Percentiles rank a stretch among this genome's conserved stretches.
phyloP scores from a whole-genome alignment of 208 protist species.

The Trypanosoma avium region DNA sequence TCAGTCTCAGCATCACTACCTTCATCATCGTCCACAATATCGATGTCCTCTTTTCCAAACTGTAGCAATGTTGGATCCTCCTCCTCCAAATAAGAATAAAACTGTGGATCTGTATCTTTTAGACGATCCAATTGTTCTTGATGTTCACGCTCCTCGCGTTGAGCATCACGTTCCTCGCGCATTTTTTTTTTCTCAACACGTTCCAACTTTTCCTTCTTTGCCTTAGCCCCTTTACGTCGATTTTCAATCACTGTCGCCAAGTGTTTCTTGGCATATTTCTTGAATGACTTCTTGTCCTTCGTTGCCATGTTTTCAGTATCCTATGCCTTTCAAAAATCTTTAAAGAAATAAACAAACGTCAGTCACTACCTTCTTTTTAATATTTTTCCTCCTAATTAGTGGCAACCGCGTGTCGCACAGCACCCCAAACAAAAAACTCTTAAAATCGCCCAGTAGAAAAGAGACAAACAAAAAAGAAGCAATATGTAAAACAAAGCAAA shows the following conservation, averaged over 20 bases:
- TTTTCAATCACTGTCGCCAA: conserved; percentile 87
- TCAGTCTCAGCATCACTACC: conserved; percentile 73
- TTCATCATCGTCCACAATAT: conserved; percentile 70
- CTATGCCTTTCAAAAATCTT: conserved; percentile 10
- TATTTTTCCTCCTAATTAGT: not conserved
- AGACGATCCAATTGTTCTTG: conserved; percentile 85
- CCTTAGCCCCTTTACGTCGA: conserved; percentile 83
- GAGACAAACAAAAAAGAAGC: not conserved
- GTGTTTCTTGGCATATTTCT: conserved; percentile 92
- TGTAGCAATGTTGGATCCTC: conserved; percentile 87
- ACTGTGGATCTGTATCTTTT: conserved; percentile 88
- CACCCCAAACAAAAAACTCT: too few relatives aligned
- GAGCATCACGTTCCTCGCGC: conserved; percentile 60
- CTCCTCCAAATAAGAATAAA: conserved; percentile 89
- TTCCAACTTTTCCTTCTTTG: conserved; percentile 89
- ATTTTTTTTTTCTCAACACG: conserved; percentile 74
- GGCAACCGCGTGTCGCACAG: too few relatives aligned
- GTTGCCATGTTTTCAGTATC: conserved; percentile 41
- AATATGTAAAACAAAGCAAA: not conserved
- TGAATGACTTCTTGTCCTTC: conserved; percentile 92
- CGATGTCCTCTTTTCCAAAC: conserved; percentile 82
- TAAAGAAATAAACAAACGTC: conserved; percentile 2
- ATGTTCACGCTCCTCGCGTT: conserved; percentile 85
- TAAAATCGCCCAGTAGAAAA: too few relatives aligned
- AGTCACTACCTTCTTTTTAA: conserved; percentile 13